A percentile compares a stretch with the other conserved stretches of the same genome.
phyloP scores from a whole-genome alignment of 2,329 filamentous ascomycete species.

The Cladosporium sp. region DNA sequence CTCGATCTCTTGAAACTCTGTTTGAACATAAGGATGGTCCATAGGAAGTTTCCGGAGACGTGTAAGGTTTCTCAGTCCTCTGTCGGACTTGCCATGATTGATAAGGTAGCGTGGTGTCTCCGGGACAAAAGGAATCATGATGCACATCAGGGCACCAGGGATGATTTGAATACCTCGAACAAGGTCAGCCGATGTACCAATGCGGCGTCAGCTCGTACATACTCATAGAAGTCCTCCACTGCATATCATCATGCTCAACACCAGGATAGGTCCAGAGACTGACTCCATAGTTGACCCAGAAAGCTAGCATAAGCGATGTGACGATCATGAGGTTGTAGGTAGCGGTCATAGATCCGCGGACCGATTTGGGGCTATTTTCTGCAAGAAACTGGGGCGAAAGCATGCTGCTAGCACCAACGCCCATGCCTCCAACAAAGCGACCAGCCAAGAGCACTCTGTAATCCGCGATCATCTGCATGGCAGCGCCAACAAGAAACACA shows the following conservation, averaged over 20 bases:
- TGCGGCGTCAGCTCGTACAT: not conserved
- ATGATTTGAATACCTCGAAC: conserved; percentile 25
- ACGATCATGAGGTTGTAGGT: conserved; percentile 29
- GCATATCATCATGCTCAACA: conserved; percentile 18
- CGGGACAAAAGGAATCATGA: conserved; percentile 27
- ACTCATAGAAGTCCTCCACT: conserved; percentile 26
- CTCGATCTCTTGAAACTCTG: conserved; percentile 30
- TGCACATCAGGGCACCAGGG: conserved; percentile 26
- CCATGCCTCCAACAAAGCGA: conserved; percentile 27
- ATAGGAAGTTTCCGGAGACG: conserved; percentile 28
- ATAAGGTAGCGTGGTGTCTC: conserved; percentile 26
- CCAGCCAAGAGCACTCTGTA: conserved; percentile 26
- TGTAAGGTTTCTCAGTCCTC: conserved; percentile 25
- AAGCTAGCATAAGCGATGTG: conserved; percentile 22
- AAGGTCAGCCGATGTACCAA: not conserved
- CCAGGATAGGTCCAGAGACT: conserved; percentile 23
- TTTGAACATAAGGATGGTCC: conserved; percentile 29
- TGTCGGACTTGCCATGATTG: conserved; percentile 24
- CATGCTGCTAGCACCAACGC: conserved; percentile 27
- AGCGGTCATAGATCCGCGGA: conserved; percentile 28
- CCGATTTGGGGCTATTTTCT: conserved; percentile 26
- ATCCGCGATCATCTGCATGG: conserved; percentile 27
- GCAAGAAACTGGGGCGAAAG: conserved; percentile 26
- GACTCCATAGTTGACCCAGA: conserved; percentile 27
- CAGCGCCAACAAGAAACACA: conserved; percentile 25